A percentile compares a stretch with the other conserved stretches of the same genome.
phyloP scores from a whole-genome alignment of 2,329 filamentous ascomycete genomes.

The Escovopsis sp. region DNA sequence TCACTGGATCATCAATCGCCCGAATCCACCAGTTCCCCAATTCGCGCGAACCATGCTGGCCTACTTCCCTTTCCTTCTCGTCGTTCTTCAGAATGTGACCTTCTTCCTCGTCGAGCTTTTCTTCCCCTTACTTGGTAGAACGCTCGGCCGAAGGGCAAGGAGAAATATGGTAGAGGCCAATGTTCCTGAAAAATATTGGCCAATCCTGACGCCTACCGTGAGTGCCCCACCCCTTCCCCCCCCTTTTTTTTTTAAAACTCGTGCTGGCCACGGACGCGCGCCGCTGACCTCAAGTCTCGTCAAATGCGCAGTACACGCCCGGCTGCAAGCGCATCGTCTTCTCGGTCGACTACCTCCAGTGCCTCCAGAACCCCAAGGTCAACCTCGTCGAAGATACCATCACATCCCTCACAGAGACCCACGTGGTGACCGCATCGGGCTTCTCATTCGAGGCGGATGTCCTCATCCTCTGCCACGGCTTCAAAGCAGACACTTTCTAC shows the following conservation, averaged over 20 bases:
- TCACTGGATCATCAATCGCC: background rate
- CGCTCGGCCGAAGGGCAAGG: background rate
- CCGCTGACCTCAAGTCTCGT: too few species aligned
- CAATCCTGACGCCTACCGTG: background rate
- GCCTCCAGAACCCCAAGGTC: background rate
- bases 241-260: too few species aligned
- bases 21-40: background rate
- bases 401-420: background rate
- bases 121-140: background rate
- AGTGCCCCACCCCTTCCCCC: background rate
- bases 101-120: background rate
- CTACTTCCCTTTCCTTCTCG: background rate
- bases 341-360: background rate
- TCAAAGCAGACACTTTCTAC: background rate
- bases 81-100: background rate
- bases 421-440: background rate
- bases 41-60: background rate
- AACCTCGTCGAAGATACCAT: background rate
- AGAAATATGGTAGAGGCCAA: background rate
- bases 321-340: background rate
- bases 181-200: background rate
- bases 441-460: background rate
- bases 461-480: background rate
- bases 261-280: too few species aligned
- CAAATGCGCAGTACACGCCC: background rate